Conservation (phyloP, 2,329 filamentous ascomycete genomes). For the Lachnellula willkommii region DNA sequence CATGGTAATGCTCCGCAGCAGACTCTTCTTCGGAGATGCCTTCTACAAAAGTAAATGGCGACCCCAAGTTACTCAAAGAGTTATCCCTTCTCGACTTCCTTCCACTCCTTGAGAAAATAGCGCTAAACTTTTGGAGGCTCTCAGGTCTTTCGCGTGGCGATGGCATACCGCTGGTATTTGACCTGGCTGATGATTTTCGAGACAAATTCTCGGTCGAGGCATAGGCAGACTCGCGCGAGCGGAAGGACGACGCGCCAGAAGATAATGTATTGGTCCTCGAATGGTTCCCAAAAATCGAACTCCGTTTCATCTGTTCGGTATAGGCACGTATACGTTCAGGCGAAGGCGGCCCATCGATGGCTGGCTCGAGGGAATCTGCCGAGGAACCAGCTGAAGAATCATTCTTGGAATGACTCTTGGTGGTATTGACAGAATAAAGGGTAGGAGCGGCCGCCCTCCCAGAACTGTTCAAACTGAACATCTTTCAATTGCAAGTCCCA, state of each 20-base stretch:
- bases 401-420: constrained; percentile 14
- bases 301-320: constrained; percentile 53
- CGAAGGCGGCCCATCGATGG: constrained; percentile 56
- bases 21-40: constrained; percentile 14
- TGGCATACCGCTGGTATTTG: constrained; percentile 47
- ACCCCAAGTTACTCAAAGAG: constrained; percentile 9
- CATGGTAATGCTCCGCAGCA: constrained; percentile 22
- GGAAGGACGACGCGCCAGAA: constrained; percentile 51
- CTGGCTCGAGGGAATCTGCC: constrained; percentile 48
- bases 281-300: constrained; percentile 44
- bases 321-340: constrained; percentile 54
- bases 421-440: constrained; percentile 6
- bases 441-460: constrained; percentile 14
- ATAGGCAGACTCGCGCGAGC: constrained; percentile 36
- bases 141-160: constrained; percentile 49
- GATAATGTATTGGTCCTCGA: constrained; percentile 43
- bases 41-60: constrained; percentile 11
- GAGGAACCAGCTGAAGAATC: constrained; percentile 12
- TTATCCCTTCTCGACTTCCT: constrained; percentile 46
- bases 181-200: constrained; percentile 52
- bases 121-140: constrained; percentile 53
- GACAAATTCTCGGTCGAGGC: constrained; percentile 38
- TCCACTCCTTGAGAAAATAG: constrained; percentile 50
- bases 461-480: constrained; percentile 20
- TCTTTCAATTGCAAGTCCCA: constrained; percentile 18